Evolutionary conservation across 139 green algal species (phyloP).

Genomic region (Chloropicon primus): DNA sequence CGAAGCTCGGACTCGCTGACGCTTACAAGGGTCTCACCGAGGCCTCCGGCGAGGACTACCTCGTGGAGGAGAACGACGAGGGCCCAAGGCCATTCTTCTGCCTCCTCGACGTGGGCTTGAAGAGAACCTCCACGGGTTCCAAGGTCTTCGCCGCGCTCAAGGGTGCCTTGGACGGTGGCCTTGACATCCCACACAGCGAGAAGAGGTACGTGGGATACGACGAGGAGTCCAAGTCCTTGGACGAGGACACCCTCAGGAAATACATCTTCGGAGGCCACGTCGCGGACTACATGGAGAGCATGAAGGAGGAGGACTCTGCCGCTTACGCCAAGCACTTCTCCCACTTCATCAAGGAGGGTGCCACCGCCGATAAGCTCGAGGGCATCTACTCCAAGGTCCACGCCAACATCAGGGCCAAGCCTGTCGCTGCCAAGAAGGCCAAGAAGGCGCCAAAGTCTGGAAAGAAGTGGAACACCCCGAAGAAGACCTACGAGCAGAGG

Average conservation of each 20-base stretch:
- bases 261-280: conserved; percentile 93
- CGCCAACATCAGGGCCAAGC: background rate
- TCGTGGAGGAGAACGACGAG: conserved; percentile 80
- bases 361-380: conserved; percentile 80
- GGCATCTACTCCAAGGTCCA: conserved; percentile 66
- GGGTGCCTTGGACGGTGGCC: conserved; percentile 87
- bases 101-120: conserved; percentile 92
- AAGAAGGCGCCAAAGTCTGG: background rate
- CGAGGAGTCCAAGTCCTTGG: conserved; percentile 71
- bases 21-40: conserved; percentile 64
- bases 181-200: conserved; percentile 97
- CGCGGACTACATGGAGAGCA: conserved; percentile 86
- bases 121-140: conserved; percentile 85
- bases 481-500: conserved; percentile 91
- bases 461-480: conserved; percentile 35
- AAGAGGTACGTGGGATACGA: conserved; percentile 95
- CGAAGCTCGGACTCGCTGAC: conserved; percentile 83
- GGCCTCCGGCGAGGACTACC: conserved; percentile 85
- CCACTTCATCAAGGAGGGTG: conserved; percentile 64
- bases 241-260: conserved; percentile 69
- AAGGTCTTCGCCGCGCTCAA: conserved; percentile 85
- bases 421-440: background rate
- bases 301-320: conserved; percentile 74
- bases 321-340: conserved; percentile 86
- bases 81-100: conserved; percentile 83